Evolutionary conservation across 805 yeast species (phyloP).

Genomic region (Saccharomycopsis schoenii): DNA sequence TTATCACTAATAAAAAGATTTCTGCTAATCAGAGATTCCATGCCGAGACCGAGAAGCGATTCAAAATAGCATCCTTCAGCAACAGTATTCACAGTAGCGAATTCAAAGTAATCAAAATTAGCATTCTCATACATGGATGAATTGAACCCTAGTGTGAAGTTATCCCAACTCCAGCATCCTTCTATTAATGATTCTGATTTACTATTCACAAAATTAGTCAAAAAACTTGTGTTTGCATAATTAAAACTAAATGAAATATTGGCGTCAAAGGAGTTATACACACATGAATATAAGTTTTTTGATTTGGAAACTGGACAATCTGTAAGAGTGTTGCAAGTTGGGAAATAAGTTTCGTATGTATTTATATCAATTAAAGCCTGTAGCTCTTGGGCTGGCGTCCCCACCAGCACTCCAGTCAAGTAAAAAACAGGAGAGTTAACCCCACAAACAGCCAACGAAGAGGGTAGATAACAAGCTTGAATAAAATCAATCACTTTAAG

Average conservation of each 20-base stretch:
- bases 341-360: conserved; percentile 10
- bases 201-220: conserved; percentile 12
- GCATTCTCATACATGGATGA: not conserved
- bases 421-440: conserved; percentile 16
- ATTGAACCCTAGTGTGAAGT: conserved; percentile 8
- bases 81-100: conserved; percentile 8
- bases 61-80: conserved; percentile 7
- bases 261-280: conserved; percentile 14
- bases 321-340: conserved; percentile 14
- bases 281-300: conserved; percentile 11
- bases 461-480: conserved; percentile 17
- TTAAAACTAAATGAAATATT: conserved; percentile 14
- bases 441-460: conserved; percentile 14
- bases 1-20: conserved; percentile 8
- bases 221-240: conserved; percentile 8
- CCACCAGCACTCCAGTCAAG: conserved; percentile 6
- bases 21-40: not conserved
- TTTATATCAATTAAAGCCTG: conserved; percentile 15
- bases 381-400: conserved; percentile 14
- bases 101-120: conserved; percentile 9
- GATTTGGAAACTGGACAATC: conserved; percentile 12
- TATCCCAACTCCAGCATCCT: conserved; percentile 19
- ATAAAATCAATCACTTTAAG: conserved; percentile 9
- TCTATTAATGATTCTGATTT: not conserved
- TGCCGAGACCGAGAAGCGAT: conserved; percentile 12